phyloP scores from a whole-genome alignment of 176 grass and related monocot species.

The Cocos nucifera region DNA sequence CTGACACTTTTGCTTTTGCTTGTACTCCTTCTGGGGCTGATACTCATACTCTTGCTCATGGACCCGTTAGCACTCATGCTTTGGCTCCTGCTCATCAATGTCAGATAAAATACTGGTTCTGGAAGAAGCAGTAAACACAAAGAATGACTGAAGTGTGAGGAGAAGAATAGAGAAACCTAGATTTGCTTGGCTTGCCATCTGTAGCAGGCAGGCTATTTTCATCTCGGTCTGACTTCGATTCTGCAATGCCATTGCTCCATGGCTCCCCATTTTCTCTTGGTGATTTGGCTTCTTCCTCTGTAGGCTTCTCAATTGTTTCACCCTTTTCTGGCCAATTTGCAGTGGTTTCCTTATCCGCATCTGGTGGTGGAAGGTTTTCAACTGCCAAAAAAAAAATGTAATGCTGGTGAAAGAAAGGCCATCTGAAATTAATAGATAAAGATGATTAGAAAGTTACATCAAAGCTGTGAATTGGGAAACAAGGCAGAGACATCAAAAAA shows the following conservation, averaged over 20 bases:
- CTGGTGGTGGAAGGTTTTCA: conserved; percentile 31
- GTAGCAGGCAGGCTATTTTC: conserved; percentile 24
- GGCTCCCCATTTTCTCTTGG: conserved; percentile 60
- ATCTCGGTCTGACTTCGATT: conserved; percentile 39
- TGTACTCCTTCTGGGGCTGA: conserved; percentile 63
- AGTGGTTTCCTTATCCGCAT: conserved; percentile 40
- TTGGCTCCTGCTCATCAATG: conserved; percentile 74
- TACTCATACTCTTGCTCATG: conserved; percentile 96
- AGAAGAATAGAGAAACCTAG: conserved; percentile 57
- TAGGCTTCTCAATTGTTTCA: conserved; percentile 30
- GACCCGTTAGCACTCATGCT: conserved; percentile 67
- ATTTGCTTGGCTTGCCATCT: conserved; percentile 67
- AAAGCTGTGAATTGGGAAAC: too few species aligned
- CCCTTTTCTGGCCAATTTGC: conserved; percentile 28
- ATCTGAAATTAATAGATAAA: not conserved
- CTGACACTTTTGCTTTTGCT: conserved; percentile 32
- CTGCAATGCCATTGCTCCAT: conserved; percentile 35
- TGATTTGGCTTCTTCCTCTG: conserved; percentile 32
- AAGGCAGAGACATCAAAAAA: too few species aligned
- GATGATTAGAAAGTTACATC: too few species aligned
- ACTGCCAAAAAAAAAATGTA: conserved; percentile 23
- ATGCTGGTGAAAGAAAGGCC: not conserved
- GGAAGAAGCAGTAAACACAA: conserved; percentile 45
- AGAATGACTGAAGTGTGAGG: conserved; percentile 41
- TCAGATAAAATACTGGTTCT: conserved; percentile 48